Conservation (phyloP, 345 rosid genomes). For the Syzygium aromaticum region DNA sequence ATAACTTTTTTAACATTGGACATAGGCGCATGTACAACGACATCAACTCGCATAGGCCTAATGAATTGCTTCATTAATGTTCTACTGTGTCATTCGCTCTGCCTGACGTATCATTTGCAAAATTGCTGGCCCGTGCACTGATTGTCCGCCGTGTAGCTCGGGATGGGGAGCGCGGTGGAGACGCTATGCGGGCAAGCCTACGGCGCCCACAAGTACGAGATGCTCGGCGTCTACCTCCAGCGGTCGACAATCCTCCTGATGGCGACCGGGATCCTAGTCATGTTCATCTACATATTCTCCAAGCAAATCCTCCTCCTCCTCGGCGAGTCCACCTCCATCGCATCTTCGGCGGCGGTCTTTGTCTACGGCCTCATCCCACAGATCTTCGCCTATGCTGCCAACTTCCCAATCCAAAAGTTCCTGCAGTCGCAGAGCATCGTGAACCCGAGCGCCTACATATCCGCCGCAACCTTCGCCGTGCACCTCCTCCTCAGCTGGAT, state of each 20-base stretch:
- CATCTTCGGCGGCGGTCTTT: constrained; percentile 42
- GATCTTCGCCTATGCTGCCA: constrained; percentile 57
- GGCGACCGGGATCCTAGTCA: constrained; percentile 38
- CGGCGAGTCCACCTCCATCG: constrained; percentile 51
- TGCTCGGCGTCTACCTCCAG: constrained; percentile 69
- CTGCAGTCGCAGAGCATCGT: constrained; percentile 62
- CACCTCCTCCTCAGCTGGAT: constrained; percentile 50
- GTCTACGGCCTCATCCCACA: constrained; percentile 62
- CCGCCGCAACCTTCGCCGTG: constrained; percentile 28
- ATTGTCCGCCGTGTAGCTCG: constrained; percentile 19
- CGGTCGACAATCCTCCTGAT: constrained; percentile 47
- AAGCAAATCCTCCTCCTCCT: constrained; percentile 38
- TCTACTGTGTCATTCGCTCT: background rate
- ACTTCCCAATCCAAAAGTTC: constrained; percentile 64
- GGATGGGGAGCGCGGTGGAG: constrained; percentile 87
- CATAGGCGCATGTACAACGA: background rate
- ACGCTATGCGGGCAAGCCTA: constrained; percentile 80
- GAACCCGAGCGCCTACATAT: constrained; percentile 56
- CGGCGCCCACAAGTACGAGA: constrained; percentile 53
- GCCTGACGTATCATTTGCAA: background rate
- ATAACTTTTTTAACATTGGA: background rate
- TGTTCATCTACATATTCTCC: constrained; percentile 40
- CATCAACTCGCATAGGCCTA: background rate
- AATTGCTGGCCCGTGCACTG: background rate
- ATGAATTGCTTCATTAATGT: background rate